Conservation (phyloP, 805 yeast genomes). For the Candida ponderosae region DNA sequence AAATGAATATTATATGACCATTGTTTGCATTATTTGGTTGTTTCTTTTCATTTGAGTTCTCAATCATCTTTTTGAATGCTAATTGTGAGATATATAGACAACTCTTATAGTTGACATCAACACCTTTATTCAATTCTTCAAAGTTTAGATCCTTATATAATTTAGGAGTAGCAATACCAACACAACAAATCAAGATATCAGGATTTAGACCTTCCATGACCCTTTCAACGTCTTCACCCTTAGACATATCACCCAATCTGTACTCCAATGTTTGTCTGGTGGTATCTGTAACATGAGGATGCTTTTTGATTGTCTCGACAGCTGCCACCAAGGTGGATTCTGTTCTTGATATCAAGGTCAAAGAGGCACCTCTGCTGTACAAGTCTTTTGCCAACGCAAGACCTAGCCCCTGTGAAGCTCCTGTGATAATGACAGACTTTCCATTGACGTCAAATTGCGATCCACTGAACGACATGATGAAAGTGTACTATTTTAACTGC, state of each 20-base stretch:
- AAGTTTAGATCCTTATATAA: conserved; percentile 61
- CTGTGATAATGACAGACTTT: conserved; percentile 53
- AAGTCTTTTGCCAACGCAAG: conserved; percentile 61
- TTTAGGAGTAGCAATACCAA: conserved; percentile 80
- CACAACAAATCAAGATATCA: conserved; percentile 77
- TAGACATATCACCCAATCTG: conserved; percentile 58
- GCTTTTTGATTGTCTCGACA: conserved; percentile 32
- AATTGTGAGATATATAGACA: conserved; percentile 67
- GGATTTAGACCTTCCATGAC: conserved; percentile 44
- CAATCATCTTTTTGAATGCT: conserved; percentile 34
- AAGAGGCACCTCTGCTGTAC: conserved; percentile 48
- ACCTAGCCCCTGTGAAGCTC: conserved; percentile 94
- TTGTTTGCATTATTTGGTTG: conserved; percentile 15
- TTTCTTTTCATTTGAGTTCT: conserved; percentile 17
- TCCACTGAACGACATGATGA: too few relatives aligned
- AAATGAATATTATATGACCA: conserved; percentile 53
- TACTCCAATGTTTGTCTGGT: conserved; percentile 20
- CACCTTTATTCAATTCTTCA: conserved; percentile 51
- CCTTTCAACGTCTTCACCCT: conserved; percentile 39
- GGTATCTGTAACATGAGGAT: conserved; percentile 16
- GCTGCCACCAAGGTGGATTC: conserved; percentile 46
- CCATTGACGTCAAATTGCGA: neutral
- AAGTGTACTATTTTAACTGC: too few relatives aligned
- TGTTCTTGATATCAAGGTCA: conserved; percentile 74
- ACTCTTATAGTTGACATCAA: conserved; percentile 64